These are phyloP conservation scores for Laguncularia racemosa DNA, from an alignment of 345 rosid genomes.

Conservation along the genomic window DNA sequence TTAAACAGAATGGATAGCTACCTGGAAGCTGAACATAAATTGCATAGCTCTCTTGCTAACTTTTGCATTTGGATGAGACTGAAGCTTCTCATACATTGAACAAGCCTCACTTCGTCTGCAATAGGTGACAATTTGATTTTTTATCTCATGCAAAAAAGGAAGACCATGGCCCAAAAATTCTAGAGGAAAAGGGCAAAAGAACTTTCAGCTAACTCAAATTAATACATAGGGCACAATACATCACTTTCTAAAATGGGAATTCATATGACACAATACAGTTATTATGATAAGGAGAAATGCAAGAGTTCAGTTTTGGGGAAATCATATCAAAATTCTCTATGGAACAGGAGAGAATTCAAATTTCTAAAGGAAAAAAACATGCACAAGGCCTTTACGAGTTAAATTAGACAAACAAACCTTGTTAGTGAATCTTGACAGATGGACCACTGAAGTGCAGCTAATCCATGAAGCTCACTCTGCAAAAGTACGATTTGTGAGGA, in stretches of 20 bases:
- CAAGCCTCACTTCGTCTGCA: slow-evolving; percentile 64
- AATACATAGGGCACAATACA: too few species aligned
- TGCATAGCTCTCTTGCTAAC: slow-evolving; percentile 77
- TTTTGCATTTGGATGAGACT: slow-evolving; percentile 60
- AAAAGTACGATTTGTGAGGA: slow-evolving; percentile 4
- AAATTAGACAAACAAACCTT: slow-evolving; percentile 19
- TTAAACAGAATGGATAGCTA: slow-evolving; percentile 14
- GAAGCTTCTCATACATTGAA: slow-evolving; percentile 78
- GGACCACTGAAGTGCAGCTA: slow-evolving; percentile 94
- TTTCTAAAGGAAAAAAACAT: too few species aligned
- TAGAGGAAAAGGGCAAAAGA: too few species aligned
- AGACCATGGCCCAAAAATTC: too few species aligned
- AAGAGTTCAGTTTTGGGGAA: neutral
- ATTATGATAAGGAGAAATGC: too few species aligned
- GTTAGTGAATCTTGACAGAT: slow-evolving; percentile 84
- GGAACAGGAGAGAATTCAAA: too few species aligned
- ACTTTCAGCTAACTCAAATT: too few species aligned
- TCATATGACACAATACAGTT: too few species aligned
- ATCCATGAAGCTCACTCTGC: slow-evolving; percentile 89
- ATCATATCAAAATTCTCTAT: neutral
- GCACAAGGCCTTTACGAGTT: too few species aligned
- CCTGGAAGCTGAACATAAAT: slow-evolving; percentile 84
- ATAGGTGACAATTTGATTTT: slow-evolving; percentile 1
- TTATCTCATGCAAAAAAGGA: neutral
- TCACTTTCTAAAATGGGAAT: too few species aligned